phyloP scores from a whole-genome alignment of 1,284 basidiomycete genomes.

The Moesziomyces globuligerus region DNA sequence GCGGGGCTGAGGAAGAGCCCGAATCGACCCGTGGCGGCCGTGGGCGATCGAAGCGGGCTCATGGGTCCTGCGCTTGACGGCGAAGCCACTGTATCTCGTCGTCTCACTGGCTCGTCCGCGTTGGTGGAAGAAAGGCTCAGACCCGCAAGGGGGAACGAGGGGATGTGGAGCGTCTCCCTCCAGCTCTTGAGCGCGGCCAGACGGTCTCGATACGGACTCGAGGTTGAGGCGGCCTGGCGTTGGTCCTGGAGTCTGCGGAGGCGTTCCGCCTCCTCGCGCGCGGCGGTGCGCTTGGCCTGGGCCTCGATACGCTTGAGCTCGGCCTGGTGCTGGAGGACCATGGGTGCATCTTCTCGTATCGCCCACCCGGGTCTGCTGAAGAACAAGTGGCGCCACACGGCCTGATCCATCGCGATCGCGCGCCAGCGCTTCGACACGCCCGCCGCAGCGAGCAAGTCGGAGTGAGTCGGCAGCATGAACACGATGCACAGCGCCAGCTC shows the following conservation, averaged over 20 bases:
- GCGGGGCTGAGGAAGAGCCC: constrained; percentile 42
- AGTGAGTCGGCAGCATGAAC: constrained; percentile 17
- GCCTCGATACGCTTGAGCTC: constrained; percentile 14
- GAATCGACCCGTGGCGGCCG: constrained; percentile 32
- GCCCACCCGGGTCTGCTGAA: constrained; percentile 45
- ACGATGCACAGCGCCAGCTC: constrained; percentile 52
- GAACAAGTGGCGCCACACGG: constrained; percentile 49
- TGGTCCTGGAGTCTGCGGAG: constrained; percentile 12
- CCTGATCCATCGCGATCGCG: constrained; percentile 27
- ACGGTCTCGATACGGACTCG: constrained; percentile 22
- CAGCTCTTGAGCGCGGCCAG: constrained; percentile 37
- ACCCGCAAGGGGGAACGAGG: constrained; percentile 26
- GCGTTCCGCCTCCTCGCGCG: constrained; percentile 23
- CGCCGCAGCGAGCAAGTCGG: constrained; percentile 30
- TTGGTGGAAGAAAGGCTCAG: constrained; percentile 11
- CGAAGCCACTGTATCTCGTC: constrained; percentile 7
- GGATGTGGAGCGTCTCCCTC: constrained; percentile 47
- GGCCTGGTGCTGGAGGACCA: constrained; percentile 37
- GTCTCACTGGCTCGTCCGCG: constrained; percentile 1
- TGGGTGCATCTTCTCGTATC: constrained; percentile 44
- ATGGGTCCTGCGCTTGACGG: constrained; percentile 3
- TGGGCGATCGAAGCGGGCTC: constrained; percentile 37
- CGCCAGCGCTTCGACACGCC: constrained; percentile 42
- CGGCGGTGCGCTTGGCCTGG: constrained; percentile 14
- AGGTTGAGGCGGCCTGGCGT: constrained; percentile 9